Conservation (phyloP, 2,329 filamentous ascomycete species). For the Alternaria angustiovoidea region DNA sequence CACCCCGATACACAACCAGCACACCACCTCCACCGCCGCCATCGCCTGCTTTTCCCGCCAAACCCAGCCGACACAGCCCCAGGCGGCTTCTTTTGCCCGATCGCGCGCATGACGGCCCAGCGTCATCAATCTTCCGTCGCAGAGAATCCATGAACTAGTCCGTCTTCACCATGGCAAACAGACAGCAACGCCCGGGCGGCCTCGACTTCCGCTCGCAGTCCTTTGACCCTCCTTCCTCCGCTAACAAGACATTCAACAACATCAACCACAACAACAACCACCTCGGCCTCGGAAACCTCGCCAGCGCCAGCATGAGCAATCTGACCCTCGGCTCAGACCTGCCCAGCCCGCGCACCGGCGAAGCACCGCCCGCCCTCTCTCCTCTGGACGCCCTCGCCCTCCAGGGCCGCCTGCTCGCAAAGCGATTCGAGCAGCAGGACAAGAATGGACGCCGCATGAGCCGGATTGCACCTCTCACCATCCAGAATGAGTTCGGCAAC, state of each 20-base stretch:
- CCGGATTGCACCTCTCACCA: slow-evolving; percentile 81
- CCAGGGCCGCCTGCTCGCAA: slow-evolving; percentile 86
- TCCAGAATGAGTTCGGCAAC: slow-evolving; percentile 80
- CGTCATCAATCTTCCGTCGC: slow-evolving; percentile 27
- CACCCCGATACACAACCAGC: slow-evolving; percentile 10
- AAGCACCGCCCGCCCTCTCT: slow-evolving; percentile 85
- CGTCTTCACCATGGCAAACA: slow-evolving; percentile 36
- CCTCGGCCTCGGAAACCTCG: slow-evolving; percentile 20
- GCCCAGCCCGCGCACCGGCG: slow-evolving; percentile 59
- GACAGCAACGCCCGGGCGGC: slow-evolving; percentile 41
- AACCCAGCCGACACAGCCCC: slow-evolving; percentile 14
- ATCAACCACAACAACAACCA: slow-evolving; percentile 15
- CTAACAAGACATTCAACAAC: slow-evolving; percentile 2
- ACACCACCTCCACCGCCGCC: slow-evolving; percentile 6
- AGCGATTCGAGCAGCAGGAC: slow-evolving; percentile 79
- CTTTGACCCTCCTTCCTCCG: slow-evolving; percentile 39
- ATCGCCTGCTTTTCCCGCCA: slow-evolving; percentile 17
- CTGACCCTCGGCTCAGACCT: slow-evolving; percentile 49
- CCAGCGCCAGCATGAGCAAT: slow-evolving; percentile 43
- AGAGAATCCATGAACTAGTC: slow-evolving; percentile 30
- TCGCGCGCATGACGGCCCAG: slow-evolving; percentile 44
- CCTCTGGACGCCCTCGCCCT: slow-evolving; percentile 94
- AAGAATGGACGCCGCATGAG: slow-evolving; percentile 81
- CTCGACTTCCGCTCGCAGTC: slow-evolving; percentile 46
- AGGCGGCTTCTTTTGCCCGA: slow-evolving; percentile 31